Base-by-base conservation (phyloP, 495 filamentous ascomycete species). In the Hyphodiscus hymeniophilus region DNA sequence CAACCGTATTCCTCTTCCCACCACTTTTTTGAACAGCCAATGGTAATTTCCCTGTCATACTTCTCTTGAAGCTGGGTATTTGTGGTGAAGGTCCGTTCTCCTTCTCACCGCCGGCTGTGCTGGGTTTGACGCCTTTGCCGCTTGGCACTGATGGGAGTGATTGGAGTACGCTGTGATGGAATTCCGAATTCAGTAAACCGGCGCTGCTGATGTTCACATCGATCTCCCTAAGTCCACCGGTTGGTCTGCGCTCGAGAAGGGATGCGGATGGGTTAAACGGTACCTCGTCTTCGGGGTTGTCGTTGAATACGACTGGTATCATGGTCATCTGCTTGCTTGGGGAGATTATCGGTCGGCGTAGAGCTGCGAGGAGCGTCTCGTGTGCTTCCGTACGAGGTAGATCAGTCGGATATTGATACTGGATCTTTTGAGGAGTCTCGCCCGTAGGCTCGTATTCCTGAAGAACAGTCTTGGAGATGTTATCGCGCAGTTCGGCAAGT, bases 371-470 rank as follows among this genome's bases (percentile, higher is more conserved):
- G 7, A 60, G 48, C 6, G 39, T 50, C 24, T 87, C 85, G 57
- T 89, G 85, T 0, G 76, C 52, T 48, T 79, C 78, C 0, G 92
- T 97, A 3, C 77, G 77, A 1, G 92, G 92, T 3, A 98, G 72
- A 1, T 67, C 65, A 0, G 78, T 82, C 1, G 85, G 84, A 59
- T 87, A 94, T 5, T 79, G 66, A 59, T 96, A 98, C 28, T 71
- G 66, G 8, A 69, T 68, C 62, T 89, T 90, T 54, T 82, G 74
- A 0, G 92, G 92, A 0, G 92, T 95, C n/a, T 76, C 71, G 28
- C 91, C 92, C 0, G 92, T 97, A 0, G 84, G 76, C 7, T 71
- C 61, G 58, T 96, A 96, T 60, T 95, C 88, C 45, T 77, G 74
- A 20, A 97, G 63, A 8, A 68, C 61, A 1, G 80, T 79, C 22